Evolutionary conservation across 805 yeast species (phyloP), one percentile per base, ranked within the genome.

Genomic region (Nakazawaea wickerhamii): DNA sequence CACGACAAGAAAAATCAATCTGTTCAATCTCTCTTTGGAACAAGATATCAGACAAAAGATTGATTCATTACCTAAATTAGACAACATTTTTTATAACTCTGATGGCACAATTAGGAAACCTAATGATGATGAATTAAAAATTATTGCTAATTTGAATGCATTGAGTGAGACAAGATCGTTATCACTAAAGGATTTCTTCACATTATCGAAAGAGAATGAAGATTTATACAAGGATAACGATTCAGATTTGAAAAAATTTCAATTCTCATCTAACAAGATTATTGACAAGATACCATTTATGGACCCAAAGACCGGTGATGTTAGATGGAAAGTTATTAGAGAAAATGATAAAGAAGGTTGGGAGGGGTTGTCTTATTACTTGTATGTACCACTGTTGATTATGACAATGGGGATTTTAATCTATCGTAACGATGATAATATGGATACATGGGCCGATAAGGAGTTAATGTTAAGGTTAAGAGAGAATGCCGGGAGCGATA

Each of bases 241-340:
- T 35, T 70, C 67, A 40, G 84, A 77, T 58, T 71, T 85, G 54
- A 63, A 64, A 49, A 72, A 71, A 56, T 75, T 80, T 51, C 73
- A 77, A 51, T 71, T 75, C 17, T 63, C 71, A 19, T 75, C 81
- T 30, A 81, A 83, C 38, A 70, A 77, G 53, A 81, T 86, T 53
- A 72, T 87, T 50, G 95, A 86, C 61, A 86, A 86, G 64, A 77
- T 86, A 46, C 95, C 95, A 34, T 84, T 77, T 59, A 84, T 81
- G 63, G 93, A 84, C 62, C 79, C 83, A 33, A 68, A 78, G 30
- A 80, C 86, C 14, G 95, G 95, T 28, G 83, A 79, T 54, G 74
- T 85, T 54, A 78, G 79, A 55, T 86, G 93, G 95, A 74, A 78
- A 53, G 65, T 85, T 44, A 79, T 87, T 36, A 73, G 93, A 48